Evolutionary conservation across 495 filamentous ascomycete species (phyloP).

Genomic region (Oleoguttula mirabilis): DNA sequence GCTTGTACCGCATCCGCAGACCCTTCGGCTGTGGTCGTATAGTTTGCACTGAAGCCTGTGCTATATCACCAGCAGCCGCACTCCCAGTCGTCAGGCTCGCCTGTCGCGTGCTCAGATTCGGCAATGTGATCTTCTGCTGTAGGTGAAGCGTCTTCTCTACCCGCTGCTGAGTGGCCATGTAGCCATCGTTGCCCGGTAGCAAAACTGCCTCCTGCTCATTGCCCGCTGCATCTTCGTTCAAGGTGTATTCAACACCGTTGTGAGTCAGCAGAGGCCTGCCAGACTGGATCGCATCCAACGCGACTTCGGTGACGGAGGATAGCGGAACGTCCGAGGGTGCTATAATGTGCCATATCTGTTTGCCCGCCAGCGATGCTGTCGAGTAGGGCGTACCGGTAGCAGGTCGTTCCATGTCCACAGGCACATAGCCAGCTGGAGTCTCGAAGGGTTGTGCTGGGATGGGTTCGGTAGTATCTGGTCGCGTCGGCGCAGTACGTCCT

Average conservation of each 20-base stretch:
- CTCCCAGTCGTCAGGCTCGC: slow-evolving; percentile 25
- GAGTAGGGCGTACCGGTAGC: neutral
- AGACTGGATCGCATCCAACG: slow-evolving; percentile 25
- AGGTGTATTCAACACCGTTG: slow-evolving; percentile 36
- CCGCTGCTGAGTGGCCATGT: neutral
- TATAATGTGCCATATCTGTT: slow-evolving; percentile 46
- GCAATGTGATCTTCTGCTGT: slow-evolving; percentile 27
- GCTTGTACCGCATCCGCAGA: slow-evolving; percentile 48
- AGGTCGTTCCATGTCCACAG: neutral
- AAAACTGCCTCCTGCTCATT: slow-evolving; percentile 7
- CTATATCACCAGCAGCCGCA: slow-evolving; percentile 33
- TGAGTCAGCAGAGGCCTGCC: slow-evolving; percentile 28
- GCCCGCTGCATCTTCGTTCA: slow-evolving; percentile 30
- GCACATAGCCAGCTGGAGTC: slow-evolving; percentile 9
- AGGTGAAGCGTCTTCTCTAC: slow-evolving; percentile 19
- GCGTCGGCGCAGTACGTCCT: too few species aligned
- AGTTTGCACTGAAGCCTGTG: slow-evolving; percentile 22
- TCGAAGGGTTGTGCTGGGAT: slow-evolving; percentile 8
- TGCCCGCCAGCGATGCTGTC: slow-evolving; percentile 29
- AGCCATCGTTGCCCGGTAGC: slow-evolving; percentile 2
- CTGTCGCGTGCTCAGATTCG: slow-evolving; percentile 25
- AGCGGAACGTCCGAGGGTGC: slow-evolving; percentile 38
- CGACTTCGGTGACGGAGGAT: slow-evolving; percentile 30
- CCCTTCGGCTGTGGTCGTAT: slow-evolving; percentile 44
- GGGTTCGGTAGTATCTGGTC: neutral